Evolutionary conservation across 2,329 filamentous ascomycete genomes (phyloP).

Genomic region (Pyricularia grisea): DNA sequence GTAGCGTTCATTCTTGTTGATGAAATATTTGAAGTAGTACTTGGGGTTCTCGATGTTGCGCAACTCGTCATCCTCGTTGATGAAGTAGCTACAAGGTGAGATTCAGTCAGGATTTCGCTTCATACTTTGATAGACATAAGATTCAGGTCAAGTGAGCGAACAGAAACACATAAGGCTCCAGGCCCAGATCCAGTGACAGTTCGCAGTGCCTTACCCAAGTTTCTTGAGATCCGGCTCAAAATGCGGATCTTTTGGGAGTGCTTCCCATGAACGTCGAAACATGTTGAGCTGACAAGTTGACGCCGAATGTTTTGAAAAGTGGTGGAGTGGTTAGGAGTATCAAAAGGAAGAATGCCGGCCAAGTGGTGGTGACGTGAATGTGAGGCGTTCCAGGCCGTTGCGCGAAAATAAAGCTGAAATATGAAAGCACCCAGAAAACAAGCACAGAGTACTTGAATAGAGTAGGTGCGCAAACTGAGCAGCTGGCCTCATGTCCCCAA

Average conservation of each 20-base stretch:
- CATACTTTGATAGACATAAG: not conserved
- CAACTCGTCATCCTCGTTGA: conserved; percentile 68
- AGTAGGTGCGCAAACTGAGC: not conserved
- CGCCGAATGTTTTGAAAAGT: not conserved
- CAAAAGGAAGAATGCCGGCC: not conserved
- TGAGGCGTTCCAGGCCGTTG: not conserved
- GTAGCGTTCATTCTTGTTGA: conserved; percentile 64
- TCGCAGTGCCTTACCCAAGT: conserved; percentile 55
- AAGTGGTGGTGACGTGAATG: not conserved
- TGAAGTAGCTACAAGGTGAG: conserved; percentile 54
- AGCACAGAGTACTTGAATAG: not conserved
- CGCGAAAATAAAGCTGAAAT: not conserved
- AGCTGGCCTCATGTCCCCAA: not conserved
- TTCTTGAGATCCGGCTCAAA: conserved; percentile 57
- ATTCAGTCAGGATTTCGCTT: not conserved
- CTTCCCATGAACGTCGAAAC: conserved; percentile 63
- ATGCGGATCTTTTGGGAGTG: conserved; percentile 59
- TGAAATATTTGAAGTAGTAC: conserved; percentile 64
- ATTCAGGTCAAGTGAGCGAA: not conserved
- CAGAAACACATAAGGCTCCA: not conserved
- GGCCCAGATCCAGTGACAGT: not conserved
- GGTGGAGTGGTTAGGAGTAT: not conserved
- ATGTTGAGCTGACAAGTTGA: conserved; percentile 33
- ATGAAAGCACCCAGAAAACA: not conserved
- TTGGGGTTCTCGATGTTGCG: conserved; percentile 59